These are phyloP conservation scores for Hordeum marinum DNA, from an alignment of 176 grass and related monocot species.

Conservation along the genomic window DNA sequence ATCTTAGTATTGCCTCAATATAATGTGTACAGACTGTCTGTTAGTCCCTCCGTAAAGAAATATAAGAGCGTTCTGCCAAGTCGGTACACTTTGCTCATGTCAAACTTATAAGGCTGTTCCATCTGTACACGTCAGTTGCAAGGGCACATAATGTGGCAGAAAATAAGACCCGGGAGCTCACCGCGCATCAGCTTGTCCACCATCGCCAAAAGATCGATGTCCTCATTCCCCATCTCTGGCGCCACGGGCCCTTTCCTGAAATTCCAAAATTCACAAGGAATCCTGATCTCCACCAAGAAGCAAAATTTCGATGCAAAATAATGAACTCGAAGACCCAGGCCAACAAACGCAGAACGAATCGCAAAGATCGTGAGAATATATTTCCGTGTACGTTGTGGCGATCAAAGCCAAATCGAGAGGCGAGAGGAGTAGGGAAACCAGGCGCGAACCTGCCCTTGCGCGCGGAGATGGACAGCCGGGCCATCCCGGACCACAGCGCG, in stretches of 20 bases:
- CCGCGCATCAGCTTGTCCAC: slow-evolving; percentile 28
- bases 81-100: too few species aligned
- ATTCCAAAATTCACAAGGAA: not conserved
- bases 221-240: slow-evolving; percentile 23
- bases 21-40: not conserved
- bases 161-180: slow-evolving; percentile 1
- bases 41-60: too few species aligned
- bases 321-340: not conserved
- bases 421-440: not conserved
- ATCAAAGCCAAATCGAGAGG: not conserved
- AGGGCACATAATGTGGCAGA: not conserved
- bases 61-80: not conserved
- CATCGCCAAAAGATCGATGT: slow-evolving; percentile 17
- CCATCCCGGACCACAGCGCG: slow-evolving; percentile 22
- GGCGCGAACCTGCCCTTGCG: slow-evolving; percentile 26
- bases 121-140: not conserved
- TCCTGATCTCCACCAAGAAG: not conserved
- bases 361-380: not conserved
- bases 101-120: not conserved
- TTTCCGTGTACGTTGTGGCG: not conserved
- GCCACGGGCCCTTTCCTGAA: slow-evolving; percentile 22
- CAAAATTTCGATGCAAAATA: not conserved
- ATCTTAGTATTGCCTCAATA: not conserved
- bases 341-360: not conserved
- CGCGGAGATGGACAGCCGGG: slow-evolving; percentile 26